Evolutionary conservation across 257 asterid species (phyloP).

Genomic region (Linaria vulgaris): DNA sequence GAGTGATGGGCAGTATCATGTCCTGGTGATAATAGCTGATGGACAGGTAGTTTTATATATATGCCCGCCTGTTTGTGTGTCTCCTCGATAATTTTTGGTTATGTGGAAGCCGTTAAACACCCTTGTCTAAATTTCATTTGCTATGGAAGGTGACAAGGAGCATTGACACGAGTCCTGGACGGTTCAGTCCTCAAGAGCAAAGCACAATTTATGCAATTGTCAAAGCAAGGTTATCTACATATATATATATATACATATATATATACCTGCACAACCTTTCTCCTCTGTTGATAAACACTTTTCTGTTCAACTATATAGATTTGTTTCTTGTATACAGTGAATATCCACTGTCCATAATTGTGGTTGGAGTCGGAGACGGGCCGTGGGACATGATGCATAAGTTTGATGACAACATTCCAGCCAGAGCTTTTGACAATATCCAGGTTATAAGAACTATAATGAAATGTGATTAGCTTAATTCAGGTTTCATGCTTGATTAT

Average conservation of each 20-base stretch:
- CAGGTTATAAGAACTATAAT: slow-evolving; percentile 60
- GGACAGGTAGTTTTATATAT: slow-evolving; percentile 60
- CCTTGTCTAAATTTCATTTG: background rate
- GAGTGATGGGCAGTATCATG: slow-evolving; percentile 85
- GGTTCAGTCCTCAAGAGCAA: slow-evolving; percentile 72
- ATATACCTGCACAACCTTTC: too few species aligned
- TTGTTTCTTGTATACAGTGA: slow-evolving; percentile 42
- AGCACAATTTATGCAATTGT: slow-evolving; percentile 79
- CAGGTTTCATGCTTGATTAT: background rate
- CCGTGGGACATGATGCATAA: slow-evolving; percentile 90
- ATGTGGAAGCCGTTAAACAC: too few species aligned
- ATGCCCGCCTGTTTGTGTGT: too few species aligned
- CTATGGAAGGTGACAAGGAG: slow-evolving; percentile 70
- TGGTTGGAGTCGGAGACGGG: slow-evolving; percentile 98
- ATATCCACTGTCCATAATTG: slow-evolving; percentile 79
- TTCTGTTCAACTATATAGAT: background rate
- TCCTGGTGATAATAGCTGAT: slow-evolving; percentile 82
- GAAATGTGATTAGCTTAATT: background rate
- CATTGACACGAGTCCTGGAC: slow-evolving; percentile 61
- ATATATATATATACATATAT: too few species aligned
- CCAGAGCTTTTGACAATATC: slow-evolving; percentile 76
- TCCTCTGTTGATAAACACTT: background rate
- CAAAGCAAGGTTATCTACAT: slow-evolving; percentile 60
- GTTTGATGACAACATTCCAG: slow-evolving; percentile 89
- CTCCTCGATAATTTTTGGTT: too few species aligned